Evolutionary conservation across 257 asterid species (phyloP), one percentile per base, ranked within the genome.

Genomic region (Eustoma russellianum): DNA sequence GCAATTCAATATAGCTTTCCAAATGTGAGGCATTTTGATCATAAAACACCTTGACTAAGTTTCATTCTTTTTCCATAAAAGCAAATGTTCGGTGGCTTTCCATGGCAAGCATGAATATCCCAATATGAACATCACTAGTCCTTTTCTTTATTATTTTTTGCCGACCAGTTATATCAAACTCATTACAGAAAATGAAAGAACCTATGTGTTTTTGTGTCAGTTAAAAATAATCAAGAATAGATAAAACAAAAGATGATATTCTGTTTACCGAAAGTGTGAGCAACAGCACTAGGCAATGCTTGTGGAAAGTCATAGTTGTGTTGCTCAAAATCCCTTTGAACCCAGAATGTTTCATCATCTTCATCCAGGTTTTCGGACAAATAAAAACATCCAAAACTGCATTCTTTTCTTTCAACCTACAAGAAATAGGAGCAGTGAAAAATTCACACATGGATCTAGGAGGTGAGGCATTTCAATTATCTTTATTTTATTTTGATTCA

Each of bases 351-450:
- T 47, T 85, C 94, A 74, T 87, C 93, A 67, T 82, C 75, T 66
- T 84, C 95, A 65, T 88, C 76, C 45, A 92, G 93, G 81, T 81
- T 84, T 72, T 92, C 97, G 49, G 93, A 79, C 57, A 92, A 72
- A 77, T 92, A 92, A 77, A 85, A 85, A 76, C 86, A 82, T 62
- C 83, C 85, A 53, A 67, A 74, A 62, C 67, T 63, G 72, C 65
- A 58, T 56, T 77, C 70, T 63, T 79, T 81, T 61, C 95, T 88
- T 76, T 84, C 88, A 62, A 92, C 88, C 98, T 91, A 77, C 60
- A 62, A 58, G 66, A 7, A 38, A 38, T 11, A 4, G 12, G 12
- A 38, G 12, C 43, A 38, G 43, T 11, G 10, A 38, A 38, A 38
- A 35, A 6, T 47, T 14, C 18, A 28, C 5, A 50, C 15, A 11